phyloP scores from a whole-genome alignment of 208 protist species.

The Acanthamoeba lenticulata region DNA sequence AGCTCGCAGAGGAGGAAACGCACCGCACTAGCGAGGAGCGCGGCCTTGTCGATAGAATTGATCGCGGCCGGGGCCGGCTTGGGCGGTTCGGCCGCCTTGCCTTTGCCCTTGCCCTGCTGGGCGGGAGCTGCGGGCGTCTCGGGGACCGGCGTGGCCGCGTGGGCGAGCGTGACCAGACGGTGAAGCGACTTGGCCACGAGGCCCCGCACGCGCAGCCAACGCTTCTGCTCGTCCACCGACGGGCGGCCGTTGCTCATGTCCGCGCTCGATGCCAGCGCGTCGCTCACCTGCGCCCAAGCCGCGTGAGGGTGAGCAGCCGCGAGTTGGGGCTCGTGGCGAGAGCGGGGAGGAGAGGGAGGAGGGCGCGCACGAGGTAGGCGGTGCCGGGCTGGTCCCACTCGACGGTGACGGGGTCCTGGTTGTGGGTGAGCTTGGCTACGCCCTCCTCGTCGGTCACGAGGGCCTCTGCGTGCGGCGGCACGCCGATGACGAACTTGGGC shows the following conservation, averaged over 20 bases:
- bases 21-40: background rate
- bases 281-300: background rate
- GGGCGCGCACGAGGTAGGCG: background rate
- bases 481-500: constrained; percentile 10
- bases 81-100: background rate
- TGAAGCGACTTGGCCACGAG: background rate
- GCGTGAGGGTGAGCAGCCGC: no score
- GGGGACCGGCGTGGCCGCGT: background rate
- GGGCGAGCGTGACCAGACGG: background rate
- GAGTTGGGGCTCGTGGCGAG: no score
- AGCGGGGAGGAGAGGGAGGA: no score
- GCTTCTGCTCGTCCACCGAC: background rate
- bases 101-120: background rate
- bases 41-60: background rate
- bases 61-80: background rate
- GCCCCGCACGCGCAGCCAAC: constrained; percentile 39
- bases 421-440: constrained; percentile 22
- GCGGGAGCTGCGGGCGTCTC: background rate
- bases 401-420: constrained; percentile 29
- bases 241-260: background rate
- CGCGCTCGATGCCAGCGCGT: constrained; percentile 5
- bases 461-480: constrained; percentile 14
- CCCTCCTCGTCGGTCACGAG: constrained; percentile 24
- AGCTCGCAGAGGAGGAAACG: background rate
- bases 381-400: constrained; percentile 8